These are phyloP conservation scores for Solanum hybrid DNA, from an alignment of 305 asterid genomes.

Conservation along the genomic window DNA sequence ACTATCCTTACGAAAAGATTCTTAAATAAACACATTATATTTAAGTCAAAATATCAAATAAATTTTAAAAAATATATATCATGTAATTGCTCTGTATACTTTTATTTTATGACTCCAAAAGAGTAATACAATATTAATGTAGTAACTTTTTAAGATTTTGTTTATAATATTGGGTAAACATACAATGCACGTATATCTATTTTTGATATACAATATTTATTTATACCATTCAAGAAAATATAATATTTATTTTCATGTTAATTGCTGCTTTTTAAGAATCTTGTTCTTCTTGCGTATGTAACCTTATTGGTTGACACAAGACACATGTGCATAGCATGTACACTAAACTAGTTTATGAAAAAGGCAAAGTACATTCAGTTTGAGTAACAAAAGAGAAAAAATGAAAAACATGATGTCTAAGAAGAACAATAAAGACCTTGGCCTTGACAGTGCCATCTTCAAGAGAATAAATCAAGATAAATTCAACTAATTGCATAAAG, in stretches of 20 bases:
- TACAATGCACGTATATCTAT: not conserved
- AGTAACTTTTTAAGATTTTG: not conserved
- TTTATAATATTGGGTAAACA: not conserved
- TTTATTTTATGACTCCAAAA: not conserved
- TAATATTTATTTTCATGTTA: not conserved
- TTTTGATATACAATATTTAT: not conserved
- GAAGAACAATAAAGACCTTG: not conserved
- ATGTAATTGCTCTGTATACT: not conserved
- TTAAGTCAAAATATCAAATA: not conserved
- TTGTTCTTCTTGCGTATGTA: not conserved
- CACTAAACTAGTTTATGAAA: not conserved
- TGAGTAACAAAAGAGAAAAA: not conserved
- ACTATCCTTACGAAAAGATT: not conserved
- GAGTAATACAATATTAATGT: not conserved
- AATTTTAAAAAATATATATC: too few species aligned
- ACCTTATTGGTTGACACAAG: not conserved
- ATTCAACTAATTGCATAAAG: not conserved
- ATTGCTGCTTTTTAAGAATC: not conserved
- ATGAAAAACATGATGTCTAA: not conserved
- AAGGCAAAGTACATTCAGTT: not conserved
- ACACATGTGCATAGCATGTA: not conserved
- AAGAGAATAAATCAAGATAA: not conserved
- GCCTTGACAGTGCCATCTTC: not conserved
- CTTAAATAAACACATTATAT: not conserved
- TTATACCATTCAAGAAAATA: not conserved